Base-by-base conservation (phyloP, 2,329 filamentous ascomycete species). In the Sporothrix sp. region DNA sequence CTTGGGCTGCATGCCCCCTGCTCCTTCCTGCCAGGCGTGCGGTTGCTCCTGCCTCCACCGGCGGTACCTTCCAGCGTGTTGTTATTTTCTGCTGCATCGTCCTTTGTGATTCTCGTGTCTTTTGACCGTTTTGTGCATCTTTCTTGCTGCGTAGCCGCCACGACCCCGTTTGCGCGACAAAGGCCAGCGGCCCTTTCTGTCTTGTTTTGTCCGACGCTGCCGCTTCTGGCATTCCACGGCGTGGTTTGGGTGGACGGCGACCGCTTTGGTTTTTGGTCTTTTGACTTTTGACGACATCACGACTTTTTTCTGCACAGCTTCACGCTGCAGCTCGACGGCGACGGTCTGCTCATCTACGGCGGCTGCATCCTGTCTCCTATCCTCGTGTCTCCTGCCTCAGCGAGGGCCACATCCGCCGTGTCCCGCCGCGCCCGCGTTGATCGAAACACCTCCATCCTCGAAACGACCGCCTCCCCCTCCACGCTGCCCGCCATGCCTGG, bases 401-500 rank as follows among this genome's bases (percentile, higher is more conserved):
- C 21, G 6, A 28, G 10, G 10, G 14, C 23, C n/a, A 20, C 18
- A 30, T 30, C n/a, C 13, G 13, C 16, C 38, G 21, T 21, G 16
- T 36, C 30, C 11, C 5, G 3, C 21, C 11, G 37, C 21, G 20
- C 30, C 16, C 21, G 35, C 23, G 38, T 7, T n/a, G 28, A 28
- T 33, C 10, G 25, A 6, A 28, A 6, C 25, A 14, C 36, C 18
- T 25, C 13, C 46, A 33, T 48, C 37, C 28, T 33, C 46, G 37
- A 48, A 16, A 40, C 45, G 35, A 32, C 37, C 30, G 21, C 21
- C 23, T 23, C 38, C 30, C 9, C 16, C 9, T 18, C 39, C 14
- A 18, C 48, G 32, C 58, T 40, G 50, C 59, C 39, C 63, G 81
- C 68, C 65, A 91, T 91, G 86, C 85, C 86, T 60, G 81, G 87